These are phyloP conservation scores for Magnaporthiopsis poae DNA, from an alignment of 2,329 filamentous ascomycete species.

Conservation along the genomic window DNA sequence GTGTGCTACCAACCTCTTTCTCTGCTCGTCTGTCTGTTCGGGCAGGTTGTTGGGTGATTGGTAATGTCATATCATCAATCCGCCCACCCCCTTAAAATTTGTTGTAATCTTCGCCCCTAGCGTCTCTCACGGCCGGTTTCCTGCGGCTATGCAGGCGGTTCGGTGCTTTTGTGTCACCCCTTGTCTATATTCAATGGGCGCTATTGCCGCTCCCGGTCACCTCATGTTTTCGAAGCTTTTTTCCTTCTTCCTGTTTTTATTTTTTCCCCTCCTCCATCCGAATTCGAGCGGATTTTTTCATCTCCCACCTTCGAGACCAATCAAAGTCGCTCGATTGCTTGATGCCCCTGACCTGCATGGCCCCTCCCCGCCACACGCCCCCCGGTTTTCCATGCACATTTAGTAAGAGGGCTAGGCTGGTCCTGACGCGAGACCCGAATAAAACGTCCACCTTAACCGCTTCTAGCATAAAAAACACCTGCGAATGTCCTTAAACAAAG, in stretches of 20 bases:
- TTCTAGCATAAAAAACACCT: too few relatives aligned
- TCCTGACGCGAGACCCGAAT: too few relatives aligned
- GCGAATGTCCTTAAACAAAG: too few relatives aligned
- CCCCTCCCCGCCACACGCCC: background rate
- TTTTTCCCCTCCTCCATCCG: background rate
- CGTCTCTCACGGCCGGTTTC: background rate
- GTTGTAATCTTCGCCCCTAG: background rate
- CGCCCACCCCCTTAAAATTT: background rate
- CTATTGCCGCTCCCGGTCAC: background rate
- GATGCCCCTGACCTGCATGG: background rate
- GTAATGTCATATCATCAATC: background rate
- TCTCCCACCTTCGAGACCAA: background rate
- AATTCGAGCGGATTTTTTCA: background rate
- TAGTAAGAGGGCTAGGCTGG: background rate
- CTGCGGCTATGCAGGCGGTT: too few relatives aligned
- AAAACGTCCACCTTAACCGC: too few relatives aligned
- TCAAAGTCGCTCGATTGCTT: background rate
- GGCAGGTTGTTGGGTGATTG: background rate
- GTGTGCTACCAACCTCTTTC: background rate
- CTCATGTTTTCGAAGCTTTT: slow-evolving; percentile 3
- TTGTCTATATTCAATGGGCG: background rate
- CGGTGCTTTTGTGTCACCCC: slow-evolving; percentile 1
- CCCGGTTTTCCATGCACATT: background rate
- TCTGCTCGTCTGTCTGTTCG: background rate
- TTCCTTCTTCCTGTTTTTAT: background rate